These are phyloP conservation scores for Oxytropis ochrocephala DNA, from an alignment of 306 rosid species.

Conservation along the genomic window DNA sequence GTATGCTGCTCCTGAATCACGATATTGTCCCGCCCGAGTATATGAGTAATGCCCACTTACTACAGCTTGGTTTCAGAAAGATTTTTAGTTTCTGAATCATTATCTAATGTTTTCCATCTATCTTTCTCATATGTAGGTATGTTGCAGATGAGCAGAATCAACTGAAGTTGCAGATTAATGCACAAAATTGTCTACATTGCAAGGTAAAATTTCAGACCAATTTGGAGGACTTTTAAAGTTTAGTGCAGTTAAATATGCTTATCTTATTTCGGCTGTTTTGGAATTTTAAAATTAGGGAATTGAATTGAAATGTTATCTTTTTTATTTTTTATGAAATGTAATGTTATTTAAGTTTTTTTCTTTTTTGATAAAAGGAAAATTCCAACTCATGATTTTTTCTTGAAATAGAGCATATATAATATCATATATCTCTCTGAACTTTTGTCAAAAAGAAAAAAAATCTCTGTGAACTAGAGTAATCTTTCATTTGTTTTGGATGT, in stretches of 20 bases:
- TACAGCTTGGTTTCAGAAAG: conserved; percentile 14
- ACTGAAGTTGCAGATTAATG: conserved; percentile 77
- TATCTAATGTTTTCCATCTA: conserved; percentile 5
- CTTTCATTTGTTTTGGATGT: background rate
- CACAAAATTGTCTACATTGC: conserved; percentile 95
- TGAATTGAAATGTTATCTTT: too few relatives aligned
- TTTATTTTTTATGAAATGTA: too few relatives aligned
- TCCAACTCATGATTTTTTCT: too few relatives aligned
- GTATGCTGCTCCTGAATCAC: conserved; percentile 78
- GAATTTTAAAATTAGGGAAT: background rate
- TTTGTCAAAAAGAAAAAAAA: background rate
- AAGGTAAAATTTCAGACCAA: conserved; percentile 49
- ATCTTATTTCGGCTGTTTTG: too few relatives aligned
- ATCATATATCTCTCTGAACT: too few relatives aligned
- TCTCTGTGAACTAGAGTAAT: background rate
- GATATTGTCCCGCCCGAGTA: conserved; percentile 93
- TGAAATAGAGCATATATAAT: too few relatives aligned
- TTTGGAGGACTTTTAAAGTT: background rate
- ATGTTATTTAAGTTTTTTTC: too few relatives aligned
- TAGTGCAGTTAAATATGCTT: background rate
- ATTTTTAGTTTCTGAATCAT: background rate
- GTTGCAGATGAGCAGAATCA: conserved; percentile 53
- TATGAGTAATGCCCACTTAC: conserved; percentile 59
- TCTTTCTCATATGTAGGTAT: conserved; percentile 44
- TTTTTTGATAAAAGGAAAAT: too few relatives aligned